Evolutionary conservation across 352 stramenopile genomes (phyloP).

Genomic region (Pythium coloratum): DNA sequence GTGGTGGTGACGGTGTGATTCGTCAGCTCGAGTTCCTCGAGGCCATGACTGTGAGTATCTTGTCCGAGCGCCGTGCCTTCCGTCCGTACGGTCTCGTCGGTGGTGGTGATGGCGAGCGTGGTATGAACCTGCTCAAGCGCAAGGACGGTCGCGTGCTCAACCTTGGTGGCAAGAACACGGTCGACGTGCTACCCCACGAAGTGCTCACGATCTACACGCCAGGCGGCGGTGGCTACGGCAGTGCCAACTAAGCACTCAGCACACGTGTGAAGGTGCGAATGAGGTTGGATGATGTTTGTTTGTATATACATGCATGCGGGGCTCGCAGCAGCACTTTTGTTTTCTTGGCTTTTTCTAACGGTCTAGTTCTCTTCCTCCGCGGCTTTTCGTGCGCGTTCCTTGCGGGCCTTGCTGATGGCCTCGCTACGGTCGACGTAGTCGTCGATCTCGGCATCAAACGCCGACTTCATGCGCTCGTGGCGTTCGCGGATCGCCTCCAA

Average conservation of each 20-base stretch:
- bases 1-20: constrained; percentile 95
- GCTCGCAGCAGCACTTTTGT: background rate
- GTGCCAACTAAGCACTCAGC: background rate
- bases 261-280: background rate
- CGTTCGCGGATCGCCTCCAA: constrained; percentile 38
- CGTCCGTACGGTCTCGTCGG: constrained; percentile 95
- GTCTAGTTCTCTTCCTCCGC: constrained; percentile 26
- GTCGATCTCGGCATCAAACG: constrained; percentile 65
- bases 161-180: constrained; percentile 94
- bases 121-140: constrained; percentile 92
- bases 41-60: constrained; percentile 95
- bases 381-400: constrained; percentile 6
- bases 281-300: constrained; percentile 5
- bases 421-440: constrained; percentile 46
- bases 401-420: constrained; percentile 13
- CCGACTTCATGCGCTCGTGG: constrained; percentile 50
- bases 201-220: constrained; percentile 95
- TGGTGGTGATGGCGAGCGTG: constrained; percentile 86
- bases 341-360: background rate
- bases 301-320: constrained; percentile 11
- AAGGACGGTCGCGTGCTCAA: constrained; percentile 70
- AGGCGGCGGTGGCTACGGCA: constrained; percentile 94
- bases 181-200: constrained; percentile 91
- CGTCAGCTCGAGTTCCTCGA: constrained; percentile 95
- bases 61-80: constrained; percentile 96